Percentiles rank a stretch among this genome's conserved stretches.
Evolutionary conservation across 2,329 filamentous ascomycete genomes (phyloP).

Genomic region (Botrytis deweyae): DNA sequence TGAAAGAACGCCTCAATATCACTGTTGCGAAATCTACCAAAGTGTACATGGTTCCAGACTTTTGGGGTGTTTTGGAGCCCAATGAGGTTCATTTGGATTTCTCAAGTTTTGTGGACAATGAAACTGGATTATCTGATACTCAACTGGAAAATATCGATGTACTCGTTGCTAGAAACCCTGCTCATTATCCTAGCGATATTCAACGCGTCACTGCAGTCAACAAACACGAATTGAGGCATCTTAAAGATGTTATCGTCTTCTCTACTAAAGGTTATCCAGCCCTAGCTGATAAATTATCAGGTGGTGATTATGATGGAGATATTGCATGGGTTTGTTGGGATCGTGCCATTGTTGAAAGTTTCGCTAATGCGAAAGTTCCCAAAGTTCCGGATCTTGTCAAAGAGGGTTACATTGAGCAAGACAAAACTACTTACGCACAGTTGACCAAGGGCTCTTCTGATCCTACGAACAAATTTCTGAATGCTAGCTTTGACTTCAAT

Average conservation of each 20-base stretch:
- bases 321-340: conserved; percentile 79
- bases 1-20: conserved; percentile 59
- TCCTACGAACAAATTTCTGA: conserved; percentile 47
- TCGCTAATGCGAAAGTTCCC: conserved; percentile 58
- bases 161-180: conserved; percentile 67
- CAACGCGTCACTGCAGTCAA: conserved; percentile 64
- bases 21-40: conserved; percentile 60
- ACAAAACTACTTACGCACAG: conserved; percentile 43
- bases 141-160: conserved; percentile 58
- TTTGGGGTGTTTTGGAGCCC: conserved; percentile 57
- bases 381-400: conserved; percentile 46
- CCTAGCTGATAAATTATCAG: conserved; percentile 69
- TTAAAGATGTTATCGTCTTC: conserved; percentile 82
- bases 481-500: conserved; percentile 57
- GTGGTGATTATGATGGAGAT: conserved; percentile 81
- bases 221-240: conserved; percentile 57
- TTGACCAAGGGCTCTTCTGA: conserved; percentile 23
- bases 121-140: conserved; percentile 53
- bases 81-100: conserved; percentile 69
- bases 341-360: conserved; percentile 61
- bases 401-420: conserved; percentile 51
- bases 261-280: conserved; percentile 59
- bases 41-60: conserved; percentile 68
- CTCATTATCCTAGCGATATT: conserved; percentile 69
- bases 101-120: conserved; percentile 56